Evolutionary conservation across 495 filamentous ascomycete species (phyloP), one percentile per base, ranked within the genome.

Genomic region (Choiromyces venosus): DNA sequence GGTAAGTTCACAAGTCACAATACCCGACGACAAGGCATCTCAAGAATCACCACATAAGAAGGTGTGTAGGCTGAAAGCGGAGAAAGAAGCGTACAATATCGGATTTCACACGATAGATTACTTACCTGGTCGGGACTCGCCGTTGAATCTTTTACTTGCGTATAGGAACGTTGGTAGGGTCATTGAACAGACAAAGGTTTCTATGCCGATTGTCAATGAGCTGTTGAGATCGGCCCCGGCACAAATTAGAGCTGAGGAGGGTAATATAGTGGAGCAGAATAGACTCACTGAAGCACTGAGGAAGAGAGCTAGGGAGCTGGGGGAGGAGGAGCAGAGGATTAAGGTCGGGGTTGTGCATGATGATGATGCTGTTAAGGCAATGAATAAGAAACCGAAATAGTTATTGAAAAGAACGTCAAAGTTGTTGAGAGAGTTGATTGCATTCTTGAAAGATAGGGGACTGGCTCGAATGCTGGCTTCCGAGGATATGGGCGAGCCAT

Each of bases 401-500:
- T 87, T 90, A 73, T 84, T 89, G 36, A 83, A 81, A 38, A 85
- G 89, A 67, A 89, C 88, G 0, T 83, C 82, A 2, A 84, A 82
- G 10, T 83, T 94, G 36, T 85, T 90, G 18, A 84, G 85, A 37
- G 86, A 87, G 3, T 85, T 96, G 35, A 86, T 90, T 76, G 85
- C 83, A n/a, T 96, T 97, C 71, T 88, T 94, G n/a, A n/a, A n/a
- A n/a, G 87, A 91, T 71, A 84, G 89, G 19, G 86, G 90, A 56
- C 86, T 97, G 3, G 91, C 90, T 7, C 83, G 86, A 0, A 93
- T 94, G 92, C 84, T 97, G 39, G 92, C 92, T n/a, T 91, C 91
- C 0, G 93, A 97, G 83, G 91, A 92, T 77, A 85, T 93, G 12
- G 93, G 93, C 7, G 93, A 93, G 0, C 93, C 93, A 0, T 89